Conservation (phyloP, 2,329 filamentous ascomycete species). For the Stagonosporopsis rhizophila region DNA sequence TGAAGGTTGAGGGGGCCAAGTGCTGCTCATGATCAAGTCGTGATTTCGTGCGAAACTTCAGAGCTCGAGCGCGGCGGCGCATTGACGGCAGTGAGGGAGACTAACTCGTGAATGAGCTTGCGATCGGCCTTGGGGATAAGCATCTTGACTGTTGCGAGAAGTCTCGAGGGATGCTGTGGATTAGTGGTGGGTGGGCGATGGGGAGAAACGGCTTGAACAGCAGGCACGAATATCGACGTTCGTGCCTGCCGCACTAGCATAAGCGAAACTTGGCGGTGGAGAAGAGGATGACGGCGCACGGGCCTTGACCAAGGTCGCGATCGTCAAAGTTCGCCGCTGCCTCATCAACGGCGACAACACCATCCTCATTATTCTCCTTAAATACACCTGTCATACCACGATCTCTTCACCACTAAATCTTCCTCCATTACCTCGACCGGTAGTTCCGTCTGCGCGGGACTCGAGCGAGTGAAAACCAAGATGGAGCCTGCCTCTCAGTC, state of each 20-base stretch:
- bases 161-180: slow-evolving; percentile 33
- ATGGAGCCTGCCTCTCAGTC: slow-evolving; percentile 37
- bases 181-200: slow-evolving; percentile 21
- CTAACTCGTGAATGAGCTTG: slow-evolving; percentile 99
- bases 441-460: background rate
- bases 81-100: slow-evolving; percentile 56
- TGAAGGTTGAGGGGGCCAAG: background rate
- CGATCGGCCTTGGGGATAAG: slow-evolving; percentile 99
- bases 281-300: slow-evolving; percentile 13
- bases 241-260: slow-evolving; percentile 16
- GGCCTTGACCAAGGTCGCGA: slow-evolving; percentile 3
- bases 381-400: background rate
- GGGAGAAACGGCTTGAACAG: slow-evolving; percentile 5
- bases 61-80: slow-evolving; percentile 33
- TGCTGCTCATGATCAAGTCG: slow-evolving; percentile 40
- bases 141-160: slow-evolving; percentile 59
- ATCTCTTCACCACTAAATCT: background rate
- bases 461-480: background rate
- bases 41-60: slow-evolving; percentile 39
- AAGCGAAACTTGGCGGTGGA: slow-evolving; percentile 18
- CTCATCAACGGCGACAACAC: background rate
- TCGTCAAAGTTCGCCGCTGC: slow-evolving; percentile 15
- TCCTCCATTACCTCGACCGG: background rate
- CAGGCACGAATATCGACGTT: slow-evolving; percentile 25
- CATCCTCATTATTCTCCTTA: background rate